Evolutionary conservation across 1,139 yeast genomes (phyloP), one percentile per base, ranked within the genome.

Genomic region (Chernovozyma aurita): DNA sequence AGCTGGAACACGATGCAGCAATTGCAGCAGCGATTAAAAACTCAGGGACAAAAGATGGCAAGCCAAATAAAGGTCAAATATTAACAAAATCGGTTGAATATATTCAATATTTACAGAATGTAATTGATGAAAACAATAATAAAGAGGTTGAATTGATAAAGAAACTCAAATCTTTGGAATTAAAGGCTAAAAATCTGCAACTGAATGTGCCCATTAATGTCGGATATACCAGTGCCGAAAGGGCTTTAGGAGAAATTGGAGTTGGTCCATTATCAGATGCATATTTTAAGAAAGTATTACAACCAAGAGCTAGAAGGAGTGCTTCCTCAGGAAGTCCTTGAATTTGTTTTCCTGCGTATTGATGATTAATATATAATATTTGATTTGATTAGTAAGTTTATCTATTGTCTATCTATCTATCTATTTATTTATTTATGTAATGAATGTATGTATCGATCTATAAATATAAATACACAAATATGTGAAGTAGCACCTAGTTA

Each of bases 21-120:
- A 50, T 53, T 16, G 52, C 55, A 3, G 57, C 59, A 2, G 62
- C 63, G 0, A 52, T 73, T 34, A 71, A 71, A 47, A 73, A 76
- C 17, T 69, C 81, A 12, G 85, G 88, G 3, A 78, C 88, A 3
- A 85, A 84, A 45, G 95, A 86, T 50, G 95, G 95, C 3, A 83
- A 83, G 48, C 97, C 97, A 1, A 88, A 88, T 53, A 90, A 90
- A 62, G 97, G 97, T 2, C 95, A 88, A 48, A 85, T 90, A 9
- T 65, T 90, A 43, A 76, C 88, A 15, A 83, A 85, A 50, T 78
- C 94, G 1, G 95, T 88, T 3, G 95, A 87, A 48, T 90, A 87
- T 52, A 80, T 90, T 36, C 80, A 79, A 44, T 67, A 68, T 47
- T 63, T 90, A 31, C 96, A 88, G 59, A 76, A 76, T 42, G 70